phyloP scores from a whole-genome alignment of 306 rosid genomes.

The Acacia confusa region DNA sequence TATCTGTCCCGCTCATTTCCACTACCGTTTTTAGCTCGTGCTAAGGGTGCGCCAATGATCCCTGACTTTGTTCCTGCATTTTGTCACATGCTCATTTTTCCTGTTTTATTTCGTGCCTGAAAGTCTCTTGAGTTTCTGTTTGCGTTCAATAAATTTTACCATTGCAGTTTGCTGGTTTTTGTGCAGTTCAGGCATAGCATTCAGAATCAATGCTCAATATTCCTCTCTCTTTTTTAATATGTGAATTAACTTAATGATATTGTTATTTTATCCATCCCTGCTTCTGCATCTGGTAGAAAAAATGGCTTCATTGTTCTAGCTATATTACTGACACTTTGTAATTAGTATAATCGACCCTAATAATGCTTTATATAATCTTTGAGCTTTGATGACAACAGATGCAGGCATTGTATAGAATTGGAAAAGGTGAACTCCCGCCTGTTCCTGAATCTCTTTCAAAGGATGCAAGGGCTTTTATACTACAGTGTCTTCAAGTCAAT shows the following conservation, averaged over 20 bases:
- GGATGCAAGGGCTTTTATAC: conserved; percentile 72
- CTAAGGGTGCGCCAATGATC: conserved; percentile 12
- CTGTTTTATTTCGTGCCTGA: conserved; percentile 4
- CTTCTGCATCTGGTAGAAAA: background rate
- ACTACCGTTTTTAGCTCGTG: background rate
- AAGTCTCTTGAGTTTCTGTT: conserved; percentile 5
- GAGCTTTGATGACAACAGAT: conserved; percentile 51
- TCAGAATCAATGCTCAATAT: background rate
- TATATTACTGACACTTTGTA: background rate
- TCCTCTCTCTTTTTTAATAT: background rate
- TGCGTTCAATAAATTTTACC: background rate
- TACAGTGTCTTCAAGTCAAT: conserved; percentile 67
- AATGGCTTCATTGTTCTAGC: background rate
- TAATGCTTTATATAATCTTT: conserved; percentile 18
- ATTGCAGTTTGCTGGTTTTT: background rate
- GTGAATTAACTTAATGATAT: background rate
- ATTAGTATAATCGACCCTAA: background rate
- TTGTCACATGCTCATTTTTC: background rate
- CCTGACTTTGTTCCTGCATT: conserved; percentile 8
- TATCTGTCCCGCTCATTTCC: background rate
- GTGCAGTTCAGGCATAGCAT: background rate
- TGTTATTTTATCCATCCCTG: background rate
- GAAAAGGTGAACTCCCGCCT: conserved; percentile 74
- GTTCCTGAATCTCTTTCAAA: conserved; percentile 72
- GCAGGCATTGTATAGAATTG: conserved; percentile 81